Evolutionary conservation across 2,329 filamentous ascomycete genomes (phyloP), one percentile per base, ranked within the genome.

Genomic region (Pestalotiopsis sp.): DNA sequence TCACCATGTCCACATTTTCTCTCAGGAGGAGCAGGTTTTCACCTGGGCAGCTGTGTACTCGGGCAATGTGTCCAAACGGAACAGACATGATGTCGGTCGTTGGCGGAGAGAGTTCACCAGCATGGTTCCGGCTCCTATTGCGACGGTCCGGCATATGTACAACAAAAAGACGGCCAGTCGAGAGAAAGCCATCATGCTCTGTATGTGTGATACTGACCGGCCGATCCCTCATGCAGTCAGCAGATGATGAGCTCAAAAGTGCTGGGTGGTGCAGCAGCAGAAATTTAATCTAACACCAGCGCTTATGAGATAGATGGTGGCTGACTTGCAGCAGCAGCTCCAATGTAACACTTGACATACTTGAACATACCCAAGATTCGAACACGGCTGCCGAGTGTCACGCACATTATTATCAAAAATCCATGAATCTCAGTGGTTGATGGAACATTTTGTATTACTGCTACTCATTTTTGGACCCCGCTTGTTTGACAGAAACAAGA

Each of bases 361-460:
- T n/a, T n/a, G 17, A 3, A 52, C 17, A 17, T 52, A n/a, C 45
- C 17, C 9, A 23, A 20, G 14, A 14, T 49, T 49, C 17, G 23
- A n/a, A 20, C 20, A 52, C 20, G 45, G 31, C 31, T 36, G 45
- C 20, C 14, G 45, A 52, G 45, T 20, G 17, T 52, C 17, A 23
- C 11, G 45, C 45, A 52, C 20, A n/a, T 52, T n/a, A 36, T 52
- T 2, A n/a, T 52, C 45, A 52, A 52, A n/a, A 52, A 52, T 23
- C 14, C 7, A 52, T 4, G 17, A 52, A 52, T 52, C 45, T 52
- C 45, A 52, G n/a, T 52, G 45, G 45, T 52, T n/a, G 45, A 52
- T 52, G 45, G 45, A 52, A 59, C 57, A 59, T 41, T 45, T 64
- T 64, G 61, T 49, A 64, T 64, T 64, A 64, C 57, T 27, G 25